These are phyloP conservation scores for Dimocarpus longan DNA, from an alignment of 345 rosid genomes.

Conservation along the genomic window DNA sequence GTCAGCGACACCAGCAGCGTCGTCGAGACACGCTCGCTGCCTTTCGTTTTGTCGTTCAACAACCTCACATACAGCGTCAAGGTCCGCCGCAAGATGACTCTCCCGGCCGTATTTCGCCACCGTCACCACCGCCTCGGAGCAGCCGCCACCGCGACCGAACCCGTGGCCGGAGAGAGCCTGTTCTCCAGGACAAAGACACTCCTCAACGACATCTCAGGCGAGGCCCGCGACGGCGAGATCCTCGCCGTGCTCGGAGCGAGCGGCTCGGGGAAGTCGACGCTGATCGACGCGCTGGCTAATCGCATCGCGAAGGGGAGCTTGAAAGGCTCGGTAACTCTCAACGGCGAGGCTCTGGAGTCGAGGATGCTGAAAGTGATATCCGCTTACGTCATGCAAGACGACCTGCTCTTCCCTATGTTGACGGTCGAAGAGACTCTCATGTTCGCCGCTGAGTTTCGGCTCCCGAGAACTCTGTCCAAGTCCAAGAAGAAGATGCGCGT, in stretches of 20 bases:
- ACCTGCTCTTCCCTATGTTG: conserved; percentile 82
- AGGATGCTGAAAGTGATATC: conserved; percentile 80
- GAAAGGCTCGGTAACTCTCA: conserved; percentile 64
- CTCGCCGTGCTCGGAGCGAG: conserved; percentile 93
- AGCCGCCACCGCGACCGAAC: conserved; percentile 35
- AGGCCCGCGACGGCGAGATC: conserved; percentile 87
- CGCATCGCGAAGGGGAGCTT: conserved; percentile 81
- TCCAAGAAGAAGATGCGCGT: conserved; percentile 78
- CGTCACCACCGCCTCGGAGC: conserved; percentile 13
- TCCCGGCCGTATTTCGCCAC: conserved; percentile 37
- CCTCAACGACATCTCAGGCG: conserved; percentile 76
- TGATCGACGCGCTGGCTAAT: conserved; percentile 81
- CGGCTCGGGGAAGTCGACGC: conserved; percentile 89
- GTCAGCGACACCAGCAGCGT: conserved; percentile 29
- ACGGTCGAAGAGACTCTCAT: conserved; percentile 85
- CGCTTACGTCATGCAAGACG: conserved; percentile 96
- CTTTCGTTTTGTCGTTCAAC: conserved; percentile 69
- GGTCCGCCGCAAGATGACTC: conserved; percentile 46
- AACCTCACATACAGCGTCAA: conserved; percentile 81
- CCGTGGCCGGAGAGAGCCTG: conserved; percentile 41
- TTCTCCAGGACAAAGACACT: conserved; percentile 63
- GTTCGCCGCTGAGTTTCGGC: conserved; percentile 91
- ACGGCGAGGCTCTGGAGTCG: conserved; percentile 76
- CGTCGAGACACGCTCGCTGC: conserved; percentile 44
- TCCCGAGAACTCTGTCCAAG: conserved; percentile 70